Base-by-base conservation (phyloP, 208 protist species). In the Acanthamoeba lenticulata region DNA sequence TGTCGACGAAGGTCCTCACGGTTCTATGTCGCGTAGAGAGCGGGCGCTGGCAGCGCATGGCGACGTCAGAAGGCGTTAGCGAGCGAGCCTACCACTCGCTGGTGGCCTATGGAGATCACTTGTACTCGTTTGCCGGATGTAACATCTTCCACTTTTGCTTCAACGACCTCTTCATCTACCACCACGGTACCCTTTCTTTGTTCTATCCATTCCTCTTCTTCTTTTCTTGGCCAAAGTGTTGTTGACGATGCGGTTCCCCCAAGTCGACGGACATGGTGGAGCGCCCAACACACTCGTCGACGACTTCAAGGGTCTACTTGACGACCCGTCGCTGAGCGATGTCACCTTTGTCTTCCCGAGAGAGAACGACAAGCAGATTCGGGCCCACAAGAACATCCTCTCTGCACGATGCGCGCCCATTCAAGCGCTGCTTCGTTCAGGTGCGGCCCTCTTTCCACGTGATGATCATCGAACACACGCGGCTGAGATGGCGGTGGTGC, bases 101-200 rank as follows among this genome's bases (percentile, higher is more conserved):
- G 36, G 85, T 69, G 6, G 85, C 57, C 57, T 69, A 91, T 38
- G 85, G 57, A 21, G 85, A 69, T 36, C 47, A 91, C 36, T 32
- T 91, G 32, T 91, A 91, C 29, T 72, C 57, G 57, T 91, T 91
- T 49, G 85, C 55, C 3, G 85, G 85, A 24, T 72, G 85, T 36
- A 91, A 91, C 55, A 69, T 91, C 85, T 91, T 91, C 57, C 85
- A 91, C 85, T 91, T 91, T 24, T 72, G 85, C 85, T 91, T 91
- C 85, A 91, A 91, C 36, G 85, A 91, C 24, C 57, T 91, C 55
- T 69, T 47, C 85, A 44, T 72, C 21, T 91, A 69, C 57, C 38
- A 44, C 34, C 85, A 69, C 27, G 85, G 85, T 91, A 72, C n/a
- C 7, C 15, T 38, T 17, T n/a, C n/a, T n/a, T n/a, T n/a, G n/a